A percentile compares a stretch with the other conserved stretches of the same genome.
These are phyloP conservation scores for Suillus fuscotomentosus DNA, from an alignment of 768 basidiomycete genomes.

Conservation along the genomic window DNA sequence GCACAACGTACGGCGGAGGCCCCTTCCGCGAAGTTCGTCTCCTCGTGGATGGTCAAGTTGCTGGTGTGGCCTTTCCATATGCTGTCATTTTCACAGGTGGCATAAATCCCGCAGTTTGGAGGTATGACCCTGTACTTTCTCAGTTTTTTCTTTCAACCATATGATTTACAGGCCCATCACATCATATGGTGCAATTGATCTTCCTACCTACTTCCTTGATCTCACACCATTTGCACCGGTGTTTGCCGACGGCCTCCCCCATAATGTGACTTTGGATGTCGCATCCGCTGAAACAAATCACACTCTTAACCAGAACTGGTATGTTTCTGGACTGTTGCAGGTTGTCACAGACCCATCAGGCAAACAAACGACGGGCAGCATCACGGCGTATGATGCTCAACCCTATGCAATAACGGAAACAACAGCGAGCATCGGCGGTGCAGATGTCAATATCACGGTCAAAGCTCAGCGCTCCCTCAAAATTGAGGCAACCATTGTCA, in stretches of 20 bases:
- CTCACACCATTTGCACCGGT: constrained; percentile 75
- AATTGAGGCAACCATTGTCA: constrained; percentile 60
- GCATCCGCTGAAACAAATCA: constrained; percentile 66
- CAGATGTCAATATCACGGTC: constrained; percentile 61
- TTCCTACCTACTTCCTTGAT: constrained; percentile 77
- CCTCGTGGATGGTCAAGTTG: constrained; percentile 53
- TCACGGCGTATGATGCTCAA: constrained; percentile 55
- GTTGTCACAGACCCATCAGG: constrained; percentile 64
- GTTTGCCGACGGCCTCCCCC: constrained; percentile 65
- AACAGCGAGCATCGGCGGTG: constrained; percentile 40
- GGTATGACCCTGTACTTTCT: constrained; percentile 25
- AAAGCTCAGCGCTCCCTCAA: constrained; percentile 53
- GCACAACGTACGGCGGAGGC: constrained; percentile 44
- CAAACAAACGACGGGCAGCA: constrained; percentile 65
- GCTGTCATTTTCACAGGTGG: constrained; percentile 73
- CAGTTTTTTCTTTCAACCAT: background rate
- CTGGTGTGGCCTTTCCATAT: constrained; percentile 59
- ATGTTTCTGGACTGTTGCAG: constrained; percentile 67
- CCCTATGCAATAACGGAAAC: constrained; percentile 54
- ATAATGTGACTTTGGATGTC: constrained; percentile 72
- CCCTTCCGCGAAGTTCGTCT: constrained; percentile 66
- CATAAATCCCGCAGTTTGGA: constrained; percentile 67
- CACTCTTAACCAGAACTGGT: constrained; percentile 75
- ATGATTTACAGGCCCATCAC: constrained; percentile 56
- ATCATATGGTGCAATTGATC: constrained; percentile 72